phyloP scores from a whole-genome alignment of 176 grass and related monocot species.

The Juncus inflexus region DNA sequence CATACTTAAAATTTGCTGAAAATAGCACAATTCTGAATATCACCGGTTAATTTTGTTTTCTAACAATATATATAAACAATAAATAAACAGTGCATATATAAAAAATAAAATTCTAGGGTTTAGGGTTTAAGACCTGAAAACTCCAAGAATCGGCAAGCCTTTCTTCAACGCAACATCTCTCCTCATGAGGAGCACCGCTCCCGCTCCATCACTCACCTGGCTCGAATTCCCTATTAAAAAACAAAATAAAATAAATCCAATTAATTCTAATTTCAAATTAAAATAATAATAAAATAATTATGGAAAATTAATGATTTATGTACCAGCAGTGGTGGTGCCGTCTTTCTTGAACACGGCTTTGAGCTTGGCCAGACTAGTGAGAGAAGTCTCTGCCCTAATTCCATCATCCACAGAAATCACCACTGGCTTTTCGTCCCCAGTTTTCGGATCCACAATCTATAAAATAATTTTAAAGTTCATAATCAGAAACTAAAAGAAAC shows the following conservation, averaged over 20 bases:
- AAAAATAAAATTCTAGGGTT: not conserved
- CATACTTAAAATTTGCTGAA: too few relatives aligned
- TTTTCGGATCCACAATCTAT: conserved; percentile 88
- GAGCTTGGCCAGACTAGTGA: conserved; percentile 64
- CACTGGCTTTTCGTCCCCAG: conserved; percentile 79
- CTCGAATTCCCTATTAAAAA: conserved; percentile 83
- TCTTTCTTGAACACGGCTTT: conserved; percentile 94
- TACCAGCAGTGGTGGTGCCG: conserved; percentile 94
- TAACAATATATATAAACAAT: too few relatives aligned
- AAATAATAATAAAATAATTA: too few relatives aligned
- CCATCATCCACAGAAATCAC: conserved; percentile 93
- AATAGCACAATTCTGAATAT: too few relatives aligned
- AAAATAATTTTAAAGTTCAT: not conserved
- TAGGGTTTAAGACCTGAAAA: conserved; percentile 67
- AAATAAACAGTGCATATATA: not conserved
- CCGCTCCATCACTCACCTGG: conserved; percentile 98
- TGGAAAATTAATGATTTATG: not conserved
- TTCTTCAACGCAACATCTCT: conserved; percentile 75
- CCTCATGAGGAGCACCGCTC: conserved; percentile 97
- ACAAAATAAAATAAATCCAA: not conserved
- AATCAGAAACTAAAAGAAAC: not conserved
- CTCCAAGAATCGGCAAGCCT: conserved; percentile 80
- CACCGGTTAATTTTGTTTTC: too few relatives aligned
- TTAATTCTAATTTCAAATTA: too few relatives aligned
- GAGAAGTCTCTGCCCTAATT: conserved; percentile 69